Evolutionary conservation across 78 protist genomes (phyloP), one percentile per base, ranked within the genome.

Genomic region (Pigoraptor vietnamica): DNA sequence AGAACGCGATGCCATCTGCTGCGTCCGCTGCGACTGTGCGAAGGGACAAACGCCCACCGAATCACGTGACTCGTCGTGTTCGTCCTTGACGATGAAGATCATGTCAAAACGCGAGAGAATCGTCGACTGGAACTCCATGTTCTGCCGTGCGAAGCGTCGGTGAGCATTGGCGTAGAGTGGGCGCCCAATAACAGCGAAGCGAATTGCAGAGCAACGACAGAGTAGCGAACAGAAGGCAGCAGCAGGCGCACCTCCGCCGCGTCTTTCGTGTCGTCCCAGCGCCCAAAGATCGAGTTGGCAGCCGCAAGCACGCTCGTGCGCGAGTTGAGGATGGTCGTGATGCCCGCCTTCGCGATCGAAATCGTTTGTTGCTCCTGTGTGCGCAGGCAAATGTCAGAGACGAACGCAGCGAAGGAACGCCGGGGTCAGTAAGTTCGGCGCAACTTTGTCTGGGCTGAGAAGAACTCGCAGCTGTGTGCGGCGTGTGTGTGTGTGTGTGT

Each of bases 331-430:
- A 98, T 93, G 39, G 99, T 99, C 24, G 99, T 98, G 92, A 99
- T 99, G 90, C 99, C 99, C 0, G 99, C 99, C 89, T 97, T 98
- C 24, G 99, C 99, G 83, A 99, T 97, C 35, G 99, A 98, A 89
- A 99, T 99, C 37, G 99, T 99, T 93, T 99, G 99, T 93, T 99
- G 99, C 94, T 99, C 99, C n/a, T n/a, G n/a, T n/a, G n/a, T n/a
- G n/a, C n/a, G 40, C 95, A 92, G 90, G 82, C 32, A 48, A 9
- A 19, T 19, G 19, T 48, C 9, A 48, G 79, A 48, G 19, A 48
- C 32, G 19, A 48, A 48, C 9, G 19, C 9, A 19, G 79, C 9
- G 79, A 48, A 48, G 79, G 79, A 19, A 48, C 79, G 79, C 32
- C 32, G 19, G 79, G 32, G 79, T 48, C 32, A 23, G n/a, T n/a